Conservation (phyloP, 2,329 filamentous ascomycete genomes). For the Colletotrichum euphorbiae region DNA sequence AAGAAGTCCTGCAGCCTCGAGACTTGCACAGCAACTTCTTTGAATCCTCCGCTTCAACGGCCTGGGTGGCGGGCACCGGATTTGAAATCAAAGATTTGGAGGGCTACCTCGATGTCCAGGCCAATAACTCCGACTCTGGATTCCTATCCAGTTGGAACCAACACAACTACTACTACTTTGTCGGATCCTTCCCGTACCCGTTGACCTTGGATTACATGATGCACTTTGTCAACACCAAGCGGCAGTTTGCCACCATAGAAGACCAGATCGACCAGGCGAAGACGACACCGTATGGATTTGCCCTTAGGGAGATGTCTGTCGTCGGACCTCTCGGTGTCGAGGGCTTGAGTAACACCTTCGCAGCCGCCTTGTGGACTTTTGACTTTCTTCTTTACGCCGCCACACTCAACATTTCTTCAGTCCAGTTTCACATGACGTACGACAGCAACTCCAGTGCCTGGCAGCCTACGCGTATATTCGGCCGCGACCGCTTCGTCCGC, state of each 20-base stretch:
- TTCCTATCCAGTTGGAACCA: constrained; percentile 34
- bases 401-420: constrained; percentile 34
- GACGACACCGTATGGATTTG: constrained; percentile 21
- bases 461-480: constrained; percentile 37
- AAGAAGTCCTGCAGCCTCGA: constrained; percentile 22
- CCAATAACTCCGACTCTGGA: constrained; percentile 29
- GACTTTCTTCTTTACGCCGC: constrained; percentile 35
- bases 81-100: constrained; percentile 31
- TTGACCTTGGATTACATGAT: constrained; percentile 37
- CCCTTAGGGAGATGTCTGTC: constrained; percentile 34
- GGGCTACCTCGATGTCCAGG: constrained; percentile 13
- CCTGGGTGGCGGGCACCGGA: constrained; percentile 34
- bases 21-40: constrained; percentile 32
- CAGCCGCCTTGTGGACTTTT: constrained; percentile 31
- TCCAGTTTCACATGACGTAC: constrained; percentile 35
- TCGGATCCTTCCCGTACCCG: constrained; percentile 30
- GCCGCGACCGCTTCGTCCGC: constrained; percentile 35
- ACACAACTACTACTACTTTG: constrained; percentile 37
- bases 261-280: constrained; percentile 29
- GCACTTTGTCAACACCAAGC: constrained; percentile 34
- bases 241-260: constrained; percentile 27
- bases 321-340: constrained; percentile 32
- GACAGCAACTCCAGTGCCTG: constrained; percentile 36
- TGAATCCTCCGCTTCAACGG: constrained; percentile 31
- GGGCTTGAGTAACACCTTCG: constrained; percentile 34